Evolutionary conservation across 169 alveolate species (phyloP).

Genomic region (Plasmodium vinckei): DNA sequence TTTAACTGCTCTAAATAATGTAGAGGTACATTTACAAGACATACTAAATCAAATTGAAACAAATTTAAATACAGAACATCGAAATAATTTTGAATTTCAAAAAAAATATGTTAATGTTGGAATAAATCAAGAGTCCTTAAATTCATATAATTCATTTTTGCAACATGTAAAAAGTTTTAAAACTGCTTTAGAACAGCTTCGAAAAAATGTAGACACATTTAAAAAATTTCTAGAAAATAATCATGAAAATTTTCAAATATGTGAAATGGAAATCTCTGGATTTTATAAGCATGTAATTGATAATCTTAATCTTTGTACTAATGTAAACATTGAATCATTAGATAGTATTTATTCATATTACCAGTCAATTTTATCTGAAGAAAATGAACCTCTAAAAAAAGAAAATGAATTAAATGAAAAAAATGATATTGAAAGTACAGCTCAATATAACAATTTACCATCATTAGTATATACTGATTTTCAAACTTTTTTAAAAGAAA

Average conservation of each 20-base stretch:
- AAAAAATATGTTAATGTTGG: conserved; percentile 29
- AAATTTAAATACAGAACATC: conserved; percentile 21
- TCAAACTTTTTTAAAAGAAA: conserved; percentile 18
- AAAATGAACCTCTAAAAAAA: background rate
- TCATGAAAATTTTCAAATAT: conserved; percentile 24
- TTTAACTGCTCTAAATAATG: conserved; percentile 9
- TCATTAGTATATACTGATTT: conserved; percentile 23
- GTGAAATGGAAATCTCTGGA: conserved; percentile 45
- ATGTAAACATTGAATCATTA: conserved; percentile 26
- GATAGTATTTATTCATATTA: conserved; percentile 24
- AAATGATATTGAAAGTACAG: background rate
- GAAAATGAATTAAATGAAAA: background rate
- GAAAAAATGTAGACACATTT: conserved; percentile 7
- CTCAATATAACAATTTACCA: background rate
- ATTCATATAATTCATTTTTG: conserved; percentile 56
- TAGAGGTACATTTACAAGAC: conserved; percentile 36
- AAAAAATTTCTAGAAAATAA: conserved; percentile 29
- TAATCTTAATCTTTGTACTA: conserved; percentile 17
- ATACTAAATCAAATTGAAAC: conserved; percentile 50
- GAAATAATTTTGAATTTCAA: conserved; percentile 62
- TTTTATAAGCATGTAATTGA: conserved; percentile 19
- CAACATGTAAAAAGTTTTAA: conserved; percentile 44
- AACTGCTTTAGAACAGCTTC: conserved; percentile 22
- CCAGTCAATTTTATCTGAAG: conserved; percentile 21
- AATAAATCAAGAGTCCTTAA: conserved; percentile 55